Evolutionary conservation across 805 yeast genomes (phyloP), one percentile per base, ranked within the genome.

Genomic region (Scheffersomyces stipitis): DNA sequence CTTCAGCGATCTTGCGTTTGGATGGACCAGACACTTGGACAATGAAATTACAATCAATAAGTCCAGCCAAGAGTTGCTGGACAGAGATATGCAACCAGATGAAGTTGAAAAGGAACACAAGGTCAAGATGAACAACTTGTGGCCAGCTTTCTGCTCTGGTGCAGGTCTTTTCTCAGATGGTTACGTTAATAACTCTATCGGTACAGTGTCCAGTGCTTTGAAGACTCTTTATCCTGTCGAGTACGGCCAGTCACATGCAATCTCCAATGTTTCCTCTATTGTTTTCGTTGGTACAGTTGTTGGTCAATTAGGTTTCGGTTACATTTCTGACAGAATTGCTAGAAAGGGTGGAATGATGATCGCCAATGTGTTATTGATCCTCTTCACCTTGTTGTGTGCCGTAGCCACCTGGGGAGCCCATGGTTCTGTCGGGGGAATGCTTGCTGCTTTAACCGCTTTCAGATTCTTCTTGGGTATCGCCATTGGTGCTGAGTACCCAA

Each of bases 121-220:
- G 6, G 16, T 27, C 12, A 27, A n/a, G 15, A 31, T 39, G 42
- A 22, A 18, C 17, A 39, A 39, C 28, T 31, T 32, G 16, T 39
- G 42, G 42, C 42, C 42, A 17, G 38, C 38, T 10, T 34, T 39
- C 27, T 81, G 87, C 9, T 81, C 96, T 1, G 97, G 96, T 43
- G 91, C 96, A 0, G 96, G 96, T 36, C 71, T 89, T 29, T 88
- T 89, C 64, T 82, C 93, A 26, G 97, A 90, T 62, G 97, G 97
- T 36, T 89, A 88, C 59, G 83, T 86, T 43, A 88, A 88, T 59
- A 86, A 86, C 64, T 80, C 91, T 37, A 84, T 86, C 40, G 76
- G 86, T 40, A 75, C 91, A 5, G 93, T 83, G 13, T 73, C 82
- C 28, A 78, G 90, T 12, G 81, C 90, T 69, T 69, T 89, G 43